Evolutionary conservation across 73 alveolate species (phyloP), one percentile per base, ranked within the genome.

Genomic region (Symbiodinium natans): DNA sequence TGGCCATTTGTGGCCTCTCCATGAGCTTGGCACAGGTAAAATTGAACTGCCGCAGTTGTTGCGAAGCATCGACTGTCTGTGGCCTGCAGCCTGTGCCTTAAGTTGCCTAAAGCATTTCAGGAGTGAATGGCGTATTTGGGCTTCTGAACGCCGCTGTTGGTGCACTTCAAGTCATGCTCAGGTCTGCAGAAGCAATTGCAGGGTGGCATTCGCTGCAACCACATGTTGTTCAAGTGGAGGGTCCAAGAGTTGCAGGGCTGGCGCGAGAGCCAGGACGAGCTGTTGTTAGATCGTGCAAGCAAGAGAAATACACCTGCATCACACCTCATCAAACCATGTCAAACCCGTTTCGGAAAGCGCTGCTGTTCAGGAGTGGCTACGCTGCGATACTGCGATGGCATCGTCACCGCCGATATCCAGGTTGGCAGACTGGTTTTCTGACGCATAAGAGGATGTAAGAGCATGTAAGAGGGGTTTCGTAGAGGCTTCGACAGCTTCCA

Each of bases 151-250:
- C 40, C 19, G 6, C 31, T 15, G 75, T 21, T 21, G 1, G 59
- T 52, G 80, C 36, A 23, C 38, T 36, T 63, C 21, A 46, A 46
- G 13, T 46, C 59, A 46, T 46, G 59, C 13, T 46, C 80, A 43
- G 93, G 80, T 41, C 29, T 25, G 43, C 52, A 25, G 38, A 38
- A 11, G n/a, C 95, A 43, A 68, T 41, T 29, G 95, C 86, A 31
- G 97, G 97, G 46, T 90, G 97, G 97, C 80, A 82, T 41, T 90
- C 97, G 25, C n/a, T 85, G 11, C 77, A 90, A 31, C 97, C 97
- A 13, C 73, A 39, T 59, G 23, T 41, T 56, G 29, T 90, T 34
- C 29, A 41, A 11, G 86, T 89, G 34, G 97, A 90, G 40, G 88
- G 77, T 8, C 88, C 41, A 4, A 34, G 97, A 7, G 80, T 83